These are phyloP conservation scores for Nepenthes mirabilis DNA, from an alignment of 148 eudicot genomes.

Conservation along the genomic window DNA sequence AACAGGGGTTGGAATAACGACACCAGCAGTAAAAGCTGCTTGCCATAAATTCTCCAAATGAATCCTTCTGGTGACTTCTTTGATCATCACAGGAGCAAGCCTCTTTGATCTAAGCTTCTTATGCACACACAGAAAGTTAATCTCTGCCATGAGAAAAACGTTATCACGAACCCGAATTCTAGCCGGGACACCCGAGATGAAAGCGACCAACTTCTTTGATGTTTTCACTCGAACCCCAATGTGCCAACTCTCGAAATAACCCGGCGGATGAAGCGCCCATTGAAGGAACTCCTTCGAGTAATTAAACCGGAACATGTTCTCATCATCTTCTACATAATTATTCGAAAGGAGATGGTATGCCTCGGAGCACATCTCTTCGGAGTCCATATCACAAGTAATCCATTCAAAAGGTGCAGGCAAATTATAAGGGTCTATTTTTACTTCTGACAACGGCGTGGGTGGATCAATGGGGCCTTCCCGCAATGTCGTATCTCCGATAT, in stretches of 20 bases:
- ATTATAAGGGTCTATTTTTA: constrained; percentile 61
- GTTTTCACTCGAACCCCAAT: constrained; percentile 71
- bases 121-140: constrained; percentile 84
- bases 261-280: constrained; percentile 89
- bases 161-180: constrained; percentile 52
- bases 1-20: constrained; percentile 72
- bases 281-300: constrained; percentile 72
- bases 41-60: constrained; percentile 92
- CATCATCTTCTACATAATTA: constrained; percentile 92
- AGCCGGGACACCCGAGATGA: constrained; percentile 75
- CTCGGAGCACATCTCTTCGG: constrained; percentile 57
- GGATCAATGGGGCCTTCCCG: constrained; percentile 61
- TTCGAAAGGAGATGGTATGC: constrained; percentile 58
- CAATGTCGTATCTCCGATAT: constrained; percentile 43
- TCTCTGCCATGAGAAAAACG: constrained; percentile 67
- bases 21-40: constrained; percentile 91
- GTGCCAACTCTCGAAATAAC: constrained; percentile 73
- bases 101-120: constrained; percentile 78
- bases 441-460: constrained; percentile 51
- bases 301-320: constrained; percentile 83
- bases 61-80: constrained; percentile 81
- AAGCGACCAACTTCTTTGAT: constrained; percentile 74
- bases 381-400: constrained; percentile 81
- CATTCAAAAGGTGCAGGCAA: constrained; percentile 69
- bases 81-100: constrained; percentile 88